A percentile compares a stretch with the other conserved stretches of the same genome.
Evolutionary conservation across 2,329 filamentous ascomycete genomes (phyloP).

Genomic region (Fusarium gaditjirri): DNA sequence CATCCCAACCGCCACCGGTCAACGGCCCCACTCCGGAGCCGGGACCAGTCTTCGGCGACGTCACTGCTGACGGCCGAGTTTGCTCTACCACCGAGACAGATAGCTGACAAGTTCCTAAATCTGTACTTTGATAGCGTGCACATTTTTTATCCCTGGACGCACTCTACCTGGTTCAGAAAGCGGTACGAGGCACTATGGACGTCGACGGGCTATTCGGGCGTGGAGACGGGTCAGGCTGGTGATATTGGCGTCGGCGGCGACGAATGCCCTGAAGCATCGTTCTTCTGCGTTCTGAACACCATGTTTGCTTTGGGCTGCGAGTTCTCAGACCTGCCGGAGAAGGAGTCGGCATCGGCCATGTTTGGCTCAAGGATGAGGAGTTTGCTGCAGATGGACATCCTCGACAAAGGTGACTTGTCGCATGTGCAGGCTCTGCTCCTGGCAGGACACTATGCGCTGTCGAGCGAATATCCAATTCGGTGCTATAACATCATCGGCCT

Average conservation of each 20-base stretch:
- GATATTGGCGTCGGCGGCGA: not conserved
- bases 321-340: not conserved
- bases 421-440: not conserved
- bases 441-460: not conserved
- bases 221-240: fast-evolving
- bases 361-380: not conserved
- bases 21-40: not conserved
- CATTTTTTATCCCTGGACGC: slow-evolving; percentile 4
- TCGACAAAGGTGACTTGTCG: not conserved
- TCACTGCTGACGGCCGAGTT: not conserved
- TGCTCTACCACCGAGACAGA: not conserved
- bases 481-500: not conserved
- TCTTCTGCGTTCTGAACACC: not conserved
- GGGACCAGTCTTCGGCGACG: not conserved
- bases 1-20: not conserved
- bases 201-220: not conserved
- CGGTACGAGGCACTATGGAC: not conserved
- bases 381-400: not conserved
- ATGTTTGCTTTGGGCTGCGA: slow-evolving; percentile 7
- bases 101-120: not conserved
- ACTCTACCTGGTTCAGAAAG: not conserved
- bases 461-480: not conserved
- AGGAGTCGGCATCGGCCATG: not conserved
- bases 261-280: not conserved
- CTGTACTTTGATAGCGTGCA: not conserved